Conservation (phyloP, 495 filamentous ascomycete genomes). For the Wilcoxina mikolae region DNA sequence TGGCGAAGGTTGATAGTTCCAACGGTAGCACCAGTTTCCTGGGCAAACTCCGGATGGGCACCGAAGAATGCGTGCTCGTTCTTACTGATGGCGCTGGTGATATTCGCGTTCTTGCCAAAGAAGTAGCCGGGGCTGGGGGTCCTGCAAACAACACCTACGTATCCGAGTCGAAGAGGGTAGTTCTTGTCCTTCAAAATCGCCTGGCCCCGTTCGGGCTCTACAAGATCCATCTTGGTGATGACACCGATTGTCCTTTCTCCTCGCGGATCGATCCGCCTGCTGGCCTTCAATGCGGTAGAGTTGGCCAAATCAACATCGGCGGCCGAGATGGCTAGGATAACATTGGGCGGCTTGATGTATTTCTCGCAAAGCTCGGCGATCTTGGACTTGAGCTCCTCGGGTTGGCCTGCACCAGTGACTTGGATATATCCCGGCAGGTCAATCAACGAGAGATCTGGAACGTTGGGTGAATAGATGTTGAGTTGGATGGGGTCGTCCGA, state of each 20-base stretch:
- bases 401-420: constrained; percentile 79
- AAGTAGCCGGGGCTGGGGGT: constrained; percentile 62
- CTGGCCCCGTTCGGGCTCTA: constrained; percentile 65
- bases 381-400: constrained; percentile 81
- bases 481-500: constrained; percentile 94
- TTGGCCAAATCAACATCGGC: constrained; percentile 96
- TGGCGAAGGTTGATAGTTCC: constrained; percentile 77
- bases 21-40: constrained; percentile 50
- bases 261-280: constrained; percentile 78
- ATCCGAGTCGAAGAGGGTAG: constrained; percentile 89
- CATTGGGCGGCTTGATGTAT: constrained; percentile 91
- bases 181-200: constrained; percentile 72
- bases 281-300: constrained; percentile 81
- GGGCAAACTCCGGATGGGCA: constrained; percentile 59
- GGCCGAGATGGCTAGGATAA: constrained; percentile 93
- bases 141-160: constrained; percentile 85
- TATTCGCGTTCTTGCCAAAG: constrained; percentile 66
- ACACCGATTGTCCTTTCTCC: constrained; percentile 96
- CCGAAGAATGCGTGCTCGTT: constrained; percentile 86
- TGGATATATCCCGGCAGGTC: constrained; percentile 97
- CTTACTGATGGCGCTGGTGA: constrained; percentile 64
- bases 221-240: constrained; percentile 97
- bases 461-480: constrained; percentile 83
- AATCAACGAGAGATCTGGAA: constrained; percentile 90
- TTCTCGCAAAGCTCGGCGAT: constrained; percentile 95